Evolutionary conservation across 2,329 filamentous ascomycete genomes (phyloP).

Genomic region (Trichocomaceae sp.): DNA sequence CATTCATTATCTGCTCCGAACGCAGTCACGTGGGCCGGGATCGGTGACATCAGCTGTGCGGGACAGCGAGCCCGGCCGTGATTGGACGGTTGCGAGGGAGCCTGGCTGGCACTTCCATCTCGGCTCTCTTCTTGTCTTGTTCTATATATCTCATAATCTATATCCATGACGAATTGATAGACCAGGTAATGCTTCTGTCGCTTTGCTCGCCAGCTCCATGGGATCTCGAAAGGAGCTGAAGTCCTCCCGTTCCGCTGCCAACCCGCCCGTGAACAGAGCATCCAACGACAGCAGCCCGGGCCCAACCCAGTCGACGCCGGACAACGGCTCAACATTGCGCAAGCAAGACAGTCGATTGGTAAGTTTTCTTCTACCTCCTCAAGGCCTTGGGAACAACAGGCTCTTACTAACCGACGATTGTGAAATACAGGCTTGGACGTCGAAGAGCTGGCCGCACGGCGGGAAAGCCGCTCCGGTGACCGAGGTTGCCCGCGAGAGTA

Average conservation of each 20-base stretch:
- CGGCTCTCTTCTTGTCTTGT: background rate
- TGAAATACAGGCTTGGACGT: constrained; percentile 36
- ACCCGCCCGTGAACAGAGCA: constrained; percentile 12
- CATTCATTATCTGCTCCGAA: background rate
- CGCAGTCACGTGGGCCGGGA: constrained; percentile 8
- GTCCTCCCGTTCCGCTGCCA: constrained; percentile 30
- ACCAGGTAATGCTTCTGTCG: constrained; percentile 28
- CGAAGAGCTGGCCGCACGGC: constrained; percentile 40
- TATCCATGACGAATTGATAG: background rate
- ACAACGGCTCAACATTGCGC: constrained; percentile 21
- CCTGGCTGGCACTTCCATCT: background rate
- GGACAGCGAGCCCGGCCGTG: background rate
- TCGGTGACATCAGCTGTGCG: constrained; percentile 12
- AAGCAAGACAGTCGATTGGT: constrained; percentile 24
- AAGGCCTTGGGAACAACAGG: background rate
- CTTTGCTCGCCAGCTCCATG: constrained; percentile 32
- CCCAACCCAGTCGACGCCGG: constrained; percentile 15
- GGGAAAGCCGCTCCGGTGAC: constrained; percentile 44
- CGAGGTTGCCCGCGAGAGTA: constrained; percentile 46
- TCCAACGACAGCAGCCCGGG: constrained; percentile 20
- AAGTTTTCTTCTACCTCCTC: constrained; percentile 16
- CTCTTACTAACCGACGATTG: background rate
- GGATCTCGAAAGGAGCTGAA: constrained; percentile 41
- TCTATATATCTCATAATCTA: background rate
- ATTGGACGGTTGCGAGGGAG: constrained; percentile 4